Conservation (phyloP, 2,329 filamentous ascomycete species). For the Keithomyces neogunnii region DNA sequence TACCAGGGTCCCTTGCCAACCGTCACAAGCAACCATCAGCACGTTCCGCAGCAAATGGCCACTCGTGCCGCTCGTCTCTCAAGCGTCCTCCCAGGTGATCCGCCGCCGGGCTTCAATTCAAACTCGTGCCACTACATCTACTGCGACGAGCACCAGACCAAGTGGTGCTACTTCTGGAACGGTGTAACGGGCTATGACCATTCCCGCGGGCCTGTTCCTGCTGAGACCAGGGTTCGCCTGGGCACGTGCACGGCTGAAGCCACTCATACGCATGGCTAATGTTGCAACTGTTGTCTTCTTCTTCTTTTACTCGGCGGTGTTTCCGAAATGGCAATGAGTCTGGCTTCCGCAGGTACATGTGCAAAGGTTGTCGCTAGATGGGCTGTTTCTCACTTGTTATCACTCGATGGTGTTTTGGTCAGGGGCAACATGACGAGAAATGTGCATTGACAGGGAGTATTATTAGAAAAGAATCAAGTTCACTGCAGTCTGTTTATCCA, state of each 20-base stretch:
- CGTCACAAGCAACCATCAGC: not conserved
- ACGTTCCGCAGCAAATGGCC: not conserved
- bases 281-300: no score
- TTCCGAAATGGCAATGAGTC: no score
- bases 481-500: not conserved
- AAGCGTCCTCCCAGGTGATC: not conserved
- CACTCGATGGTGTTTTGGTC: no score
- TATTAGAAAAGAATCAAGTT: not conserved
- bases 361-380: no score
- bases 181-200: conserved; percentile 27
- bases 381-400: no score
- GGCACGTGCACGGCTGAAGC: conserved; percentile 17
- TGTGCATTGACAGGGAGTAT: not conserved
- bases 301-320: no score
- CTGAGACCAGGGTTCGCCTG: conserved; percentile 24
- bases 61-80: not conserved
- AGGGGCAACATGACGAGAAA: not conserved
- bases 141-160: conserved; percentile 22
- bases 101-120: conserved; percentile 7
- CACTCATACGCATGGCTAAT: not conserved
- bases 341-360: no score
- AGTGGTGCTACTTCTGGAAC: conserved; percentile 30
- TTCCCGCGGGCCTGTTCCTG: conserved; percentile 24
- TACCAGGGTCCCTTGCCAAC: not conserved
- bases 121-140: conserved; percentile 25